phyloP scores from a whole-genome alignment of 2,329 filamentous ascomycete species.

The Cladosporium sp. region DNA sequence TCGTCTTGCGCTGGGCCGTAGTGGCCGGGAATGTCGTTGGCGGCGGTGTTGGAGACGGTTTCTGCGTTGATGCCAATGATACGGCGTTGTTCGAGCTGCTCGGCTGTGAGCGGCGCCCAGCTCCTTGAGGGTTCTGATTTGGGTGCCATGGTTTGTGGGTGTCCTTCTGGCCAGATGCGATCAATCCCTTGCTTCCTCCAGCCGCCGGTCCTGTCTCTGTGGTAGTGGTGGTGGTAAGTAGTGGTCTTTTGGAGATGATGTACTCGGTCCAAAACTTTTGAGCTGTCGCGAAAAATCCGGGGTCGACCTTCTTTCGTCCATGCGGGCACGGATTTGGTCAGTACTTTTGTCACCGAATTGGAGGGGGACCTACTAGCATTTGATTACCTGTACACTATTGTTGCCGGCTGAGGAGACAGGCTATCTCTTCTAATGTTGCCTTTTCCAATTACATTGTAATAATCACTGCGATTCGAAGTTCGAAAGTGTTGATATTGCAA shows the following conservation, averaged over 20 bases:
- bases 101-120: conserved; percentile 39
- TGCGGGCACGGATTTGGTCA: too few relatives aligned
- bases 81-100: conserved; percentile 64
- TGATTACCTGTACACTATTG: too few relatives aligned
- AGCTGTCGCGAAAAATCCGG: background rate
- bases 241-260: background rate
- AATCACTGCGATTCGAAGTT: too few relatives aligned
- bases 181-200: conserved; percentile 4
- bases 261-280: background rate
- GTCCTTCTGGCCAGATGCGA: background rate
- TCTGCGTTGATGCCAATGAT: conserved; percentile 83
- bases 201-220: conserved; percentile 7
- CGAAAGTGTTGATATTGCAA: too few relatives aligned
- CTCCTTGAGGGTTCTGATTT: conserved; percentile 4
- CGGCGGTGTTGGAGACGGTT: conserved; percentile 82
- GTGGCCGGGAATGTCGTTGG: conserved; percentile 88
- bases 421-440: too few relatives aligned
- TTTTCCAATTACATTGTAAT: too few relatives aligned
- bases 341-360: too few relatives aligned
- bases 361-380: too few relatives aligned
- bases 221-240: background rate
- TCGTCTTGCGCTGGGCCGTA: conserved; percentile 78
- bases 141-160: conserved; percentile 8
- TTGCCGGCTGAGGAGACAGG: too few relatives aligned
- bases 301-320: too few relatives aligned